Evolutionary conservation across 305 asterid genomes (phyloP).

Genomic region (Solanum hybrid): DNA sequence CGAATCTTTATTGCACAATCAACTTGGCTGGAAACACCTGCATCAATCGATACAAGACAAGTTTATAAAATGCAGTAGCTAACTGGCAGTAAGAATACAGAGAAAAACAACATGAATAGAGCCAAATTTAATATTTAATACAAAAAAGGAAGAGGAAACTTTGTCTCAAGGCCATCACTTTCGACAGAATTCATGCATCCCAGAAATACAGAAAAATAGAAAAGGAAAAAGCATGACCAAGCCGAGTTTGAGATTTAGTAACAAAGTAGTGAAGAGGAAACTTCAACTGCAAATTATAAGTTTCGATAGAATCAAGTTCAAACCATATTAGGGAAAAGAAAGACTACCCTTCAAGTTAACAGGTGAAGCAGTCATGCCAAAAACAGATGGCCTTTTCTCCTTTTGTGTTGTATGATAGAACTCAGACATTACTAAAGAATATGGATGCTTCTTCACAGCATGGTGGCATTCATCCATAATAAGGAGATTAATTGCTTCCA

Average conservation of each 20-base stretch:
- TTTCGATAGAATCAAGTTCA: neutral
- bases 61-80: neutral
- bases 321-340: neutral
- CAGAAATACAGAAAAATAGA: neutral
- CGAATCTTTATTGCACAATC: slow-evolving; percentile 96
- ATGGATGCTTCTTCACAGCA: slow-evolving; percentile 99
- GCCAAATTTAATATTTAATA: neutral
- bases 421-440: slow-evolving; percentile 97
- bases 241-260: neutral
- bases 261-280: neutral
- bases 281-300: neutral
- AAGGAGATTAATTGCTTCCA: slow-evolving; percentile 90
- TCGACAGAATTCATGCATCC: neutral
- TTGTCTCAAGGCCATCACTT: neutral
- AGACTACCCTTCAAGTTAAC: slow-evolving; percentile 91
- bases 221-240: neutral
- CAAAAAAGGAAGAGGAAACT: slow-evolving; percentile 1
- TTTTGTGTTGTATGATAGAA: slow-evolving; percentile 86
- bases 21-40: slow-evolving; percentile 99
- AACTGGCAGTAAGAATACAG: neutral
- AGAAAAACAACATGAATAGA: neutral
- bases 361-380: slow-evolving; percentile 99
- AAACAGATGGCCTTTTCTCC: slow-evolving; percentile 92
- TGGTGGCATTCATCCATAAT: slow-evolving; percentile 98
- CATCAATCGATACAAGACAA: slow-evolving; percentile 6